Evolutionary conservation across 2,329 filamentous ascomycete species (phyloP).

Genomic region (Diplodia scrobiculata): DNA sequence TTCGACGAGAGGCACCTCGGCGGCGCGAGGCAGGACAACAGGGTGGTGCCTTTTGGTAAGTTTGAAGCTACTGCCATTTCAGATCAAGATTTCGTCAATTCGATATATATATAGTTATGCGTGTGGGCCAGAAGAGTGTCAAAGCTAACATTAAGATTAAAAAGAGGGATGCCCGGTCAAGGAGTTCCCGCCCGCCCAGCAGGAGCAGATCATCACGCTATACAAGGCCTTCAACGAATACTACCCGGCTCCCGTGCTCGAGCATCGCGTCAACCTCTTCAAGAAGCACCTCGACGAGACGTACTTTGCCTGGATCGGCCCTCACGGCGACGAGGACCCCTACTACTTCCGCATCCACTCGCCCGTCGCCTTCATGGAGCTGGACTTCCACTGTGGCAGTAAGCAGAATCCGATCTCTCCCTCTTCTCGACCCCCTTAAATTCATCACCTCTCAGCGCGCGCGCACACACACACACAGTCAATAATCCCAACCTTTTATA

Average conservation of each 20-base stretch:
- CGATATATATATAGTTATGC: background rate
- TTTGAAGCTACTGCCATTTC: background rate
- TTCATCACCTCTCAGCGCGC: background rate
- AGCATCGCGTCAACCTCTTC: constrained; percentile 59
- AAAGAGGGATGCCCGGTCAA: constrained; percentile 16
- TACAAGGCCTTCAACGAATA: constrained; percentile 68
- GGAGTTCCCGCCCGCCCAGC: constrained; percentile 52
- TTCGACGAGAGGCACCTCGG: constrained; percentile 78
- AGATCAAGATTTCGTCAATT: background rate
- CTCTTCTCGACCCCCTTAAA: background rate
- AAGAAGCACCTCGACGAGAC: constrained; percentile 66
- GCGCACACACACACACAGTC: background rate
- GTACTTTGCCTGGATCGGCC: constrained; percentile 79
- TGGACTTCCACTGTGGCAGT: constrained; percentile 73
- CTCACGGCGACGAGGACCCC: constrained; percentile 64
- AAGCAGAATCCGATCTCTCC: background rate
- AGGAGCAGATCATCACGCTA: constrained; percentile 60
- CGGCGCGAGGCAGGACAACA: constrained; percentile 77
- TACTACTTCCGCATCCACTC: constrained; percentile 80
- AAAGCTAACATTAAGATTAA: background rate
- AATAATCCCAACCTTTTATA: background rate
- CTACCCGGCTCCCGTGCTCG: constrained; percentile 60
- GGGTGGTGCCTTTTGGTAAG: constrained; percentile 65
- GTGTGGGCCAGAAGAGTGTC: background rate
- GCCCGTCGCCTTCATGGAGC: constrained; percentile 72